Base-by-base conservation (phyloP, 2,329 filamentous ascomycete genomes). In the Epichloe glyceriae region DNA sequence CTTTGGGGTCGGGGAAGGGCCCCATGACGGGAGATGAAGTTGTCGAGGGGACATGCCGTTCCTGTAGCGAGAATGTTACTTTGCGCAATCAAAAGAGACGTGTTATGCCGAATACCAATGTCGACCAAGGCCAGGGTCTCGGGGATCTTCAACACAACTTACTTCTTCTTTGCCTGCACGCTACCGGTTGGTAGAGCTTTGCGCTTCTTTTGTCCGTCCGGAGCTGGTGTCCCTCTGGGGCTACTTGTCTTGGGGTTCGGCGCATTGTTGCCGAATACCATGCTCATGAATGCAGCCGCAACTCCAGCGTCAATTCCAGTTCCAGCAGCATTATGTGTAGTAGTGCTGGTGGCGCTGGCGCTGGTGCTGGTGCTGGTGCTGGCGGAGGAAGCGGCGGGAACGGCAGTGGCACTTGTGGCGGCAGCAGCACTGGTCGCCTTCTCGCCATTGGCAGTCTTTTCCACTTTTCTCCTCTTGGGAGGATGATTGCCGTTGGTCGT, bases 111-210 rank as follows among this genome's bases (percentile, higher is more conserved):
- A 17, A 39, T 3, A 39, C 15, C 14, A 39, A 10, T 11, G 14
- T 15, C 20, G 22, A n/a, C 14, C 7, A 3, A 34, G 15, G 11
- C 19, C 30, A 40, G 8, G 17, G 8, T 37, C 8, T n/a, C 17
- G 30, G 34, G 10, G 26, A 10, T 20, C 10, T 14, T 12, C 2
- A 40, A n/a, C 20, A 47, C 10, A 38, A 70, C 75, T 61, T 75
- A 86, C 85, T 82, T 91, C 70, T 90, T 95, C 70, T 91, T 90
- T 33, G 80, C 66, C 57, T 81, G 80, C n/a, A 80, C 75, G 57
- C 86, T 87, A 4, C 79, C 78, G 2, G 79, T 76, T 52, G 70
- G 80, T 53, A 76, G 71, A 56, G 70, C 86, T 74, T 75, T 90
- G 69, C 67, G 80, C 70, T 78, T 88, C 70, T 90, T 91, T 52